A percentile compares a stretch with the other conserved stretches of the same genome.
Evolutionary conservation across 2,329 filamentous ascomycete species (phyloP).

Genomic region (Coniochaeta sp.): DNA sequence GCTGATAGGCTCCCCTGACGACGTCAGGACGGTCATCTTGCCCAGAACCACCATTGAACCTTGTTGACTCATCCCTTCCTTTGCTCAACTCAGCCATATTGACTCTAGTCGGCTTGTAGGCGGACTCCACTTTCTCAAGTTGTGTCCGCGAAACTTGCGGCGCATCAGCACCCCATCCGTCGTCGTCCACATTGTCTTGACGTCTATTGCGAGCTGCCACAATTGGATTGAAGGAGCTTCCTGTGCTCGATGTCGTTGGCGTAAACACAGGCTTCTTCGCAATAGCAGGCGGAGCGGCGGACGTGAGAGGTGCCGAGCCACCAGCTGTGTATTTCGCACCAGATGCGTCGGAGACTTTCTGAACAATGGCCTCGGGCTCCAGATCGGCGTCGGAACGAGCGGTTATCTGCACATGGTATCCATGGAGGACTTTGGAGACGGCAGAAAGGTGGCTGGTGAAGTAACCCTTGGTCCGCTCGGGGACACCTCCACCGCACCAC

Average conservation of each 20-base stretch:
- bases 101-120: slow-evolving; percentile 93
- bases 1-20: slow-evolving; percentile 82
- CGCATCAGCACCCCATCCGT: slow-evolving; percentile 93
- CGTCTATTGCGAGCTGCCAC: slow-evolving; percentile 55
- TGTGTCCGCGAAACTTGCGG: slow-evolving; percentile 82
- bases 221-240: slow-evolving; percentile 58
- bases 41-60: slow-evolving; percentile 40
- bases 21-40: slow-evolving; percentile 52
- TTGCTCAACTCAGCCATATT: slow-evolving; percentile 81
- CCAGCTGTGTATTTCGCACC: slow-evolving; percentile 86
- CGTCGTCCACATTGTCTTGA: slow-evolving; percentile 59
- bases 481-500: slow-evolving; percentile 96
- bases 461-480: slow-evolving; percentile 97
- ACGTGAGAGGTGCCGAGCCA: slow-evolving; percentile 38
- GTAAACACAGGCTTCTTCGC: slow-evolving; percentile 90
- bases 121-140: slow-evolving; percentile 83
- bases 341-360: slow-evolving; percentile 91
- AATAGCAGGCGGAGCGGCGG: slow-evolving; percentile 59
- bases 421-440: slow-evolving; percentile 87
- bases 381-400: slow-evolving; percentile 87
- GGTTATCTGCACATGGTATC: slow-evolving; percentile 96
- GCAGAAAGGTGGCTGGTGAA: slow-evolving; percentile 91
- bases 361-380: slow-evolving; percentile 77
- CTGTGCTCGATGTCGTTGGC: slow-evolving; percentile 51
- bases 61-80: slow-evolving; percentile 61